Percentiles rank a stretch among this genome's conserved stretches.
phyloP scores from a whole-genome alignment of 306 rosid species.

The Senna siamea region DNA sequence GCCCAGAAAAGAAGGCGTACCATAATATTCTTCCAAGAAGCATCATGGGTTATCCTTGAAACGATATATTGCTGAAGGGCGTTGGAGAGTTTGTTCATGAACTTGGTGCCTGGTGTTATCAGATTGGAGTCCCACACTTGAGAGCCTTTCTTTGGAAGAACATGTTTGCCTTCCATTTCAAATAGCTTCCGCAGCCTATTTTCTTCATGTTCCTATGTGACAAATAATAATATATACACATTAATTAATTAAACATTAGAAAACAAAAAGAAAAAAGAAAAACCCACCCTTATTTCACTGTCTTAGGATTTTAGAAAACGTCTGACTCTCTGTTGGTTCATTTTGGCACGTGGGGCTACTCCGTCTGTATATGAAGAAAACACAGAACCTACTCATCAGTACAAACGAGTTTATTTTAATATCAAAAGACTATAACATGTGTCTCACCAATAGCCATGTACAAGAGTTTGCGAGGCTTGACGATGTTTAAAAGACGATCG shows the following conservation, averaged over 20 bases:
- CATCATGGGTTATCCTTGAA: slow-evolving; percentile 34
- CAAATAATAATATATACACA: no score
- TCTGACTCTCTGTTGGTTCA: slow-evolving; percentile 64
- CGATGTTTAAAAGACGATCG: slow-evolving; percentile 47
- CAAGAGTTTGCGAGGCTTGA: slow-evolving; percentile 50
- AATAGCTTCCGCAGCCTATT: slow-evolving; percentile 36
- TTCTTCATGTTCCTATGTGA: slow-evolving; percentile 56
- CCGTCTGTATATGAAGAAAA: slow-evolving; percentile 49
- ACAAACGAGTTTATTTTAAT: no score
- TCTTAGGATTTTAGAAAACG: slow-evolving; percentile 53
- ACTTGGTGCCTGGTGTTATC: slow-evolving; percentile 68
- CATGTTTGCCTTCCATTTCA: slow-evolving; percentile 57
- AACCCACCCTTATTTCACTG: slow-evolving; percentile 26
- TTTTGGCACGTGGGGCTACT: slow-evolving; percentile 70
- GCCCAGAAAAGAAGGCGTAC: slow-evolving; percentile 19
- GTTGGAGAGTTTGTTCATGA: slow-evolving; percentile 55
- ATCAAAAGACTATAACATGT: background rate
- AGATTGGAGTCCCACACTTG: slow-evolving; percentile 52
- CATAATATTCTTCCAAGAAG: slow-evolving; percentile 50
- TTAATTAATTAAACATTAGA: no score
- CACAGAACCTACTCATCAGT: background rate
- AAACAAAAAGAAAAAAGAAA: no score
- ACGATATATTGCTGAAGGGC: slow-evolving; percentile 46
- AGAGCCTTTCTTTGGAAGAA: slow-evolving; percentile 46
- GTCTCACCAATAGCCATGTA: slow-evolving; percentile 54